Conservation (phyloP, 2,329 filamentous ascomycete genomes). For the Trichoderma guizhouense region DNA sequence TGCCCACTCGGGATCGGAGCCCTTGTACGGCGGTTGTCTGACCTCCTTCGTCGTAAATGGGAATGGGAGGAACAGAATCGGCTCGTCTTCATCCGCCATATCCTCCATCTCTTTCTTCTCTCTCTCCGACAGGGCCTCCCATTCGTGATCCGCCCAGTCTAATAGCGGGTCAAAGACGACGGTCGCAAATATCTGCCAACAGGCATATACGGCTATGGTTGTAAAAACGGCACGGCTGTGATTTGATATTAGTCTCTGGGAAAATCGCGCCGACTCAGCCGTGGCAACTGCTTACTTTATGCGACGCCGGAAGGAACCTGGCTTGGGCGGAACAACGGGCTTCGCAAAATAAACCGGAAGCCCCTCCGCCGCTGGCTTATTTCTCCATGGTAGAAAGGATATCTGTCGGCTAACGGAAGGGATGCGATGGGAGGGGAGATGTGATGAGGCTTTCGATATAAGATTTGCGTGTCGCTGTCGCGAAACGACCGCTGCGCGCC, state of each 20-base stretch:
- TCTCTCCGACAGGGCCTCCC: constrained; percentile 41
- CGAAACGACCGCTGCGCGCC: constrained; percentile 24
- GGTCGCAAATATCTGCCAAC: constrained; percentile 43
- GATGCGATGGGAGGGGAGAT: constrained; percentile 24
- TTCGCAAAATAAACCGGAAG: constrained; percentile 36
- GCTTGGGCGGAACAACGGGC: constrained; percentile 11
- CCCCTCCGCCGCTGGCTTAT: constrained; percentile 20
- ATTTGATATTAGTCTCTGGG: neutral
- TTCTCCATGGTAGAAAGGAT: constrained; percentile 35
- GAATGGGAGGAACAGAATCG: constrained; percentile 57
- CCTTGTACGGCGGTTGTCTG: constrained; percentile 49
- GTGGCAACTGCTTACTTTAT: constrained; percentile 28
- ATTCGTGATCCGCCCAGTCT: constrained; percentile 41
- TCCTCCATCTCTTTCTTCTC: constrained; percentile 42
- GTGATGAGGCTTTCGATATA: constrained; percentile 23
- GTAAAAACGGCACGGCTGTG: constrained; percentile 32
- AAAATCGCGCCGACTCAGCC: neutral
- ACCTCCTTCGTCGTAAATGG: constrained; percentile 54
- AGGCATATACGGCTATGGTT: constrained; percentile 34
- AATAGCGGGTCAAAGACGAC: constrained; percentile 47
- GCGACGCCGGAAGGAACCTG: constrained; percentile 25
- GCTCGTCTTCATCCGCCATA: constrained; percentile 42
- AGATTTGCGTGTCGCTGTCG: constrained; percentile 24
- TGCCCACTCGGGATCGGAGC: constrained; percentile 61
- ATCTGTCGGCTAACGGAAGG: constrained; percentile 27